Evolutionary conservation across 2,329 filamentous ascomycete genomes (phyloP).

Genomic region (Paecilomyces niveus): DNA sequence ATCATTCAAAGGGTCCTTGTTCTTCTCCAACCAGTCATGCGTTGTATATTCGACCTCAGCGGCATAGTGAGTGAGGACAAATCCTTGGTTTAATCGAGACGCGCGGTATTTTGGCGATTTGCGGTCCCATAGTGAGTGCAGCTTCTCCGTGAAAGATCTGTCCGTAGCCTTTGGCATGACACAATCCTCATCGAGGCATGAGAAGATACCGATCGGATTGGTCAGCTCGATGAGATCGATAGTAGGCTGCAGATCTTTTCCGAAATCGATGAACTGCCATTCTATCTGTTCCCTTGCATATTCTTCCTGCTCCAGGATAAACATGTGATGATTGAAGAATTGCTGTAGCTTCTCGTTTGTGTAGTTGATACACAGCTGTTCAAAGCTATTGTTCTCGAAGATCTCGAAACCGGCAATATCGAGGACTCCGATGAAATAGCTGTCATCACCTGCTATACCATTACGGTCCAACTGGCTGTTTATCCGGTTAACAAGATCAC

Average conservation of each 20-base stretch:
- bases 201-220: conserved; percentile 98
- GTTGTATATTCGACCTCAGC: conserved; percentile 97
- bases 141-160: conserved; percentile 92
- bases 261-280: conserved; percentile 99
- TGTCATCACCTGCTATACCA: conserved; percentile 75
- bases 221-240: conserved; percentile 95
- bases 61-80: conserved; percentile 93
- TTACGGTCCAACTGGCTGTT: conserved; percentile 87
- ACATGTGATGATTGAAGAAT: conserved; percentile 99
- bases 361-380: conserved; percentile 99
- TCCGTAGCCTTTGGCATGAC: conserved; percentile 99
- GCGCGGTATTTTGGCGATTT: conserved; percentile 90
- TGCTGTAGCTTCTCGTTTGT: conserved; percentile 99
- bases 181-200: conserved; percentile 92
- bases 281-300: conserved; percentile 97
- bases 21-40: conserved; percentile 93
- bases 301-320: conserved; percentile 95
- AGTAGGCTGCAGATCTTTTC: conserved; percentile 90
- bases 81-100: conserved; percentile 81
- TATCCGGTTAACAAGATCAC: conserved; percentile 84
- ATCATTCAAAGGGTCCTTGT: conserved; percentile 97
- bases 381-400: conserved; percentile 96
- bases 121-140: conserved; percentile 94
- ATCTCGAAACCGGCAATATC: conserved; percentile 99
- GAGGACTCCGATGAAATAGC: conserved; percentile 92